Evolutionary conservation across 2,329 filamentous ascomycete species (phyloP).

Genomic region (Hypomyces rosellus): DNA sequence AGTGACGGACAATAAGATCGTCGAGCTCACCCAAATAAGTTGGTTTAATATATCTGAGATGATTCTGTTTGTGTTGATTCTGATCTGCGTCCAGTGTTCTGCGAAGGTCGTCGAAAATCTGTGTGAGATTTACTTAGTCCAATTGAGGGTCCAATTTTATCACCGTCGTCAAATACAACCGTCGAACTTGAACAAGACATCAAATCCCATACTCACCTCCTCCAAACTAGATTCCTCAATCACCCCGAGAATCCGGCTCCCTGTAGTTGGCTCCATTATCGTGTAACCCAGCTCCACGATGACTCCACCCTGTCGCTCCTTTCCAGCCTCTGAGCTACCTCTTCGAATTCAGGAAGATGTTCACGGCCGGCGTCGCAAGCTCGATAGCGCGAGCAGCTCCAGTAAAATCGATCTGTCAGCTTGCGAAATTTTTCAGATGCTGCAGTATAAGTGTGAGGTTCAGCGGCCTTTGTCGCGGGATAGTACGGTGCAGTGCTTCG

Average conservation of each 20-base stretch:
- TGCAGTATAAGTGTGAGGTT: slow-evolving; percentile 56
- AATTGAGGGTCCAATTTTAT: too few species aligned
- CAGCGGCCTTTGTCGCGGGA: slow-evolving; percentile 38
- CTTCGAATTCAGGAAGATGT: slow-evolving; percentile 41
- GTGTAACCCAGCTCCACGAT: slow-evolving; percentile 28
- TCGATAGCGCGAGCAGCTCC: slow-evolving; percentile 26
- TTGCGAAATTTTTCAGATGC: slow-evolving; percentile 52
- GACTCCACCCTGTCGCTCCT: slow-evolving; percentile 52
- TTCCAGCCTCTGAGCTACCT: slow-evolving; percentile 46
- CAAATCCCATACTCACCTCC: slow-evolving; percentile 41
- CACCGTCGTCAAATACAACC: too few species aligned
- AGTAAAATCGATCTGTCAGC: slow-evolving; percentile 43
- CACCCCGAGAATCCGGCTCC: slow-evolving; percentile 46
- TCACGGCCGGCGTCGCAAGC: slow-evolving; percentile 48
- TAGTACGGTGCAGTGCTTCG: slow-evolving; percentile 48
- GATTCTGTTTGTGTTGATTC: slow-evolving; percentile 4
- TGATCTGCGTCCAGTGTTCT: background rate
- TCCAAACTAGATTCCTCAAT: slow-evolving; percentile 53
- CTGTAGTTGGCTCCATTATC: slow-evolving; percentile 35
- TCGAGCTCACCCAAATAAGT: slow-evolving; percentile 42
- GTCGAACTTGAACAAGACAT: background rate
- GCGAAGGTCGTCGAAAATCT: slow-evolving; percentile 22
- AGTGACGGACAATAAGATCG: slow-evolving; percentile 39
- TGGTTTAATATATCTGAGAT: slow-evolving; percentile 17
- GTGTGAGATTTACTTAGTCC: background rate